These are phyloP conservation scores for Lichtheimia corymbifera DNA, from an alignment of 371 early-diverging fungal species.

Conservation along the genomic window DNA sequence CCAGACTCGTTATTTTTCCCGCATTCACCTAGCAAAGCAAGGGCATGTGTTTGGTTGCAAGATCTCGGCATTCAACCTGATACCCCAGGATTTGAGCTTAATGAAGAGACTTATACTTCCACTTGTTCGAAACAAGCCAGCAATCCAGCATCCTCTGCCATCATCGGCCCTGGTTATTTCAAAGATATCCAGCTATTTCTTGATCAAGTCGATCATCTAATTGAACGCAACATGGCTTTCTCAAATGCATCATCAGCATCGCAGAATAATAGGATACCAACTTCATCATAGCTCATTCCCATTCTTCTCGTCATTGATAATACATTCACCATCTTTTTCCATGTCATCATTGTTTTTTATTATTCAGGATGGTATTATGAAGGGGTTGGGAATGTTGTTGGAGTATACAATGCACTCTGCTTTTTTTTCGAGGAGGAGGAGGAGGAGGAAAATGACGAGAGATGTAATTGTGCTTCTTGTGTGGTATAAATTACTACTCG, in stretches of 20 bases:
- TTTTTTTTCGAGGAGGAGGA: neutral
- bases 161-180: constrained; percentile 19
- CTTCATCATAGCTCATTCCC: neutral
- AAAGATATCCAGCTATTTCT: constrained; percentile 22
- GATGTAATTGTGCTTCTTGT: neutral
- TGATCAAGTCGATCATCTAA: constrained; percentile 24
- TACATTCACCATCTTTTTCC: neutral
- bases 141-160: neutral
- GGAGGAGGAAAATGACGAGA: neutral
- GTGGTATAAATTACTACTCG: neutral
- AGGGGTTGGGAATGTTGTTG: neutral
- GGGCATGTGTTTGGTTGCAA: constrained; percentile 13
- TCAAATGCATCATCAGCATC: neutral
- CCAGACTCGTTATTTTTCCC: constrained; percentile 4
- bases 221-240: constrained; percentile 18
- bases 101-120: constrained; percentile 6
- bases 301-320: neutral
- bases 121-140: neutral
- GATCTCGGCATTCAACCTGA: constrained; percentile 18
- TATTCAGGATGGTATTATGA: neutral
- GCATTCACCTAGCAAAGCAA: constrained; percentile 8
- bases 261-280: neutral
- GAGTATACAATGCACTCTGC: neutral
- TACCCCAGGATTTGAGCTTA: constrained; percentile 15
- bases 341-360: neutral